Conservation (phyloP, 192 early-diverging fungal species). For the Backusella sp. region DNA sequence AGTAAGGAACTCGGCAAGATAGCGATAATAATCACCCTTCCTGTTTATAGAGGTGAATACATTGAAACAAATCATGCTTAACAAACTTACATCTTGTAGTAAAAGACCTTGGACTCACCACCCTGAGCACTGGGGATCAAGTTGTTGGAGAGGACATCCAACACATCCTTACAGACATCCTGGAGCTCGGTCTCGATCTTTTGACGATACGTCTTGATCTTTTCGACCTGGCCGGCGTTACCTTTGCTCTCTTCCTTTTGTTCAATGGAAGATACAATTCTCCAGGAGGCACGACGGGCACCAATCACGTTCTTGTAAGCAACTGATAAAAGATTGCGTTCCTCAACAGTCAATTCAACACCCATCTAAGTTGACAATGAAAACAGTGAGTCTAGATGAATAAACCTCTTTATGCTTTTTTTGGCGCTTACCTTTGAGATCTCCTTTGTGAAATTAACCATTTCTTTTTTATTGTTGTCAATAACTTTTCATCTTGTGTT, state of each 20-base stretch:
- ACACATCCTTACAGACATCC: constrained; percentile 91
- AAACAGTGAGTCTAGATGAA: neutral
- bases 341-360: constrained; percentile 85
- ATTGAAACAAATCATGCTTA: too few relatives aligned
- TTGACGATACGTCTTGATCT: constrained; percentile 86
- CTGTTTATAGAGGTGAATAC: constrained; percentile 14
- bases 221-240: constrained; percentile 81
- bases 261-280: constrained; percentile 99
- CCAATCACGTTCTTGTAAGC: constrained; percentile 96
- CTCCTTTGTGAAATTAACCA: constrained; percentile 30
- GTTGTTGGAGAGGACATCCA: constrained; percentile 73
- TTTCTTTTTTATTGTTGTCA: constrained; percentile 13
- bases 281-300: constrained; percentile 97
- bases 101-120: constrained; percentile 97
- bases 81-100: constrained; percentile 89
- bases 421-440: constrained; percentile 43
- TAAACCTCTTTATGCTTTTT: neutral
- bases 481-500: neutral
- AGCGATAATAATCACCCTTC: constrained; percentile 97
- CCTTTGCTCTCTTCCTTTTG: constrained; percentile 97
- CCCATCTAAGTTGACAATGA: constrained; percentile 54
- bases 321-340: constrained; percentile 73
- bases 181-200: constrained; percentile 93
- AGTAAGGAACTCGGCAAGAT: constrained; percentile 91
- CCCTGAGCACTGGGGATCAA: constrained; percentile 86